Evolutionary conservation across 106 monocot genomes (phyloP).

Genomic region (Ottelia alismoides): DNA sequence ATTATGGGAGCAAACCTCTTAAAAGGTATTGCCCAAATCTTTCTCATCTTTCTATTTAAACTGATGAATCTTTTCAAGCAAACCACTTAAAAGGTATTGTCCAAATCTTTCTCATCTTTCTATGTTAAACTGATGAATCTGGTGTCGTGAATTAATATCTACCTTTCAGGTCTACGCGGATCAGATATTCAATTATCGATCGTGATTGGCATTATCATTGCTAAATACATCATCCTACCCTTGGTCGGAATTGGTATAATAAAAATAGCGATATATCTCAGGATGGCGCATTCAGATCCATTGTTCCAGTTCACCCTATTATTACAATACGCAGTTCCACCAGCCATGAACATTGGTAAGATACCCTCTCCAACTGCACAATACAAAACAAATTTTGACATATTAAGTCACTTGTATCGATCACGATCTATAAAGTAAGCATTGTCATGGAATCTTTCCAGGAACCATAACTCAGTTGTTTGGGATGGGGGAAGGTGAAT

Average conservation of each 20-base stretch:
- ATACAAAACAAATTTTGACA: no score
- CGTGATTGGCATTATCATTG: slow-evolving; percentile 22
- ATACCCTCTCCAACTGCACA: no score
- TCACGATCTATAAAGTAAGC: neutral
- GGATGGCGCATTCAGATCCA: slow-evolving; percentile 59
- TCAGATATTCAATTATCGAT: slow-evolving; percentile 16
- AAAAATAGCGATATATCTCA: slow-evolving; percentile 36
- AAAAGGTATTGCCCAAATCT: slow-evolving; percentile 15
- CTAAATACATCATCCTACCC: slow-evolving; percentile 21
- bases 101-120: neutral
- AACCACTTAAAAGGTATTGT: neutral
- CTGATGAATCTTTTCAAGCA: neutral
- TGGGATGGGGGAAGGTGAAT: slow-evolving; percentile 6
- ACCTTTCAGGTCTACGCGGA: slow-evolving; percentile 21
- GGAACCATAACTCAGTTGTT: slow-evolving; percentile 14
- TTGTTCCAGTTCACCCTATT: slow-evolving; percentile 56
- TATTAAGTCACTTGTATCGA: neutral
- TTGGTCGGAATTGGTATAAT: slow-evolving; percentile 27
- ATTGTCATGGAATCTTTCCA: neutral
- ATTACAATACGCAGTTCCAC: slow-evolving; percentile 55
- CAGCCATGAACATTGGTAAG: slow-evolving; percentile 72
- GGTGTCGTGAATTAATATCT: no score
- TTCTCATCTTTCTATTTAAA: neutral
- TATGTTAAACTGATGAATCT: neutral
- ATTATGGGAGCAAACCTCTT: slow-evolving; percentile 38